A percentile compares a stretch with the other conserved stretches of the same genome.
Evolutionary conservation across 1,284 basidiomycete genomes (phyloP).

Genomic region (Filobasidium uniguttulatum): DNA sequence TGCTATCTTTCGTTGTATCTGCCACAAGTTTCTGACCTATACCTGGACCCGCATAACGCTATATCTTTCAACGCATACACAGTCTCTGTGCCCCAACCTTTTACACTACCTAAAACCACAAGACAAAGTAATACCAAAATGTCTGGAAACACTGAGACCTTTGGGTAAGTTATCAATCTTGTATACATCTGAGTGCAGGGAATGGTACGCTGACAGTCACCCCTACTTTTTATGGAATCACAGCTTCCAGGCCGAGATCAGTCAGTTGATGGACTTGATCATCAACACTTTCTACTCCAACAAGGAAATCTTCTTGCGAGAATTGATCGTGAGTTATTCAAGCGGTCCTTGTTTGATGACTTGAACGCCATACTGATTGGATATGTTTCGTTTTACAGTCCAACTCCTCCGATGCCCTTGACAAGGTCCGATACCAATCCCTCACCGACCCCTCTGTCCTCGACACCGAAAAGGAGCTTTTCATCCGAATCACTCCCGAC

Average conservation of each 20-base stretch:
- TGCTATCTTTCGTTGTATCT: too few relatives aligned
- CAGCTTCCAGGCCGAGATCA: conserved; percentile 75
- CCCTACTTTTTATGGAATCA: too few relatives aligned
- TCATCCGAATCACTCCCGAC: conserved; percentile 83
- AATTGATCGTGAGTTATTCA: conserved; percentile 48
- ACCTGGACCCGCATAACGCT: too few relatives aligned
- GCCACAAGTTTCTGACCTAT: too few relatives aligned
- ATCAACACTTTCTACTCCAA: conserved; percentile 95
- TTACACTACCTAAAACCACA: neutral
- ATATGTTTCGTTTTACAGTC: conserved; percentile 12
- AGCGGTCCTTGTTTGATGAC: neutral
- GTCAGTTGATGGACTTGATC: conserved; percentile 50
- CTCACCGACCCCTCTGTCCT: conserved; percentile 79
- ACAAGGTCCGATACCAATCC: conserved; percentile 83
- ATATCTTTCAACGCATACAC: too few relatives aligned
- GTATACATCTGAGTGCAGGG: too few relatives aligned
- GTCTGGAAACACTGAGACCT: conserved; percentile 25
- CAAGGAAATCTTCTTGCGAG: conserved; percentile 97
- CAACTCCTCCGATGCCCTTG: conserved; percentile 71
- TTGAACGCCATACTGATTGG: neutral
- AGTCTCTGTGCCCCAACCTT: neutral
- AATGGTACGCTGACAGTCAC: neutral
- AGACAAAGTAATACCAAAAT: conserved; percentile 13
- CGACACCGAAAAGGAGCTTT: conserved; percentile 76
- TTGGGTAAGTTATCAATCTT: conserved; percentile 21